Evolutionary conservation across 352 stramenopile species (phyloP).

Genomic region (Phytophthora pinifolia): DNA sequence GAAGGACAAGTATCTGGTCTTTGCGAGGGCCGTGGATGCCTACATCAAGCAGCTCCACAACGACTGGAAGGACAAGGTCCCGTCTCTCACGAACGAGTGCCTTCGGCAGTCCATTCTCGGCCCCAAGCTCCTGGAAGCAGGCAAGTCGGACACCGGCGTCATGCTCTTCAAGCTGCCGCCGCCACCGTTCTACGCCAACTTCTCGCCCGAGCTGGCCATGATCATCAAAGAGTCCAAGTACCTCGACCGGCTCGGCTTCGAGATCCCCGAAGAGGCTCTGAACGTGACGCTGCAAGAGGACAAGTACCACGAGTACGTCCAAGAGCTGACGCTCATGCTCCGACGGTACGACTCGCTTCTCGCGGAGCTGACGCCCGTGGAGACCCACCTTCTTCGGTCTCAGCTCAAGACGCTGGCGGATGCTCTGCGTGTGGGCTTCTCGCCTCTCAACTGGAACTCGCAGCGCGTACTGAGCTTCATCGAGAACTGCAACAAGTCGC

Average conservation of each 20-base stretch:
- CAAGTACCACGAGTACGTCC: conserved; percentile 95
- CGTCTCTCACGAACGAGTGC: conserved; percentile 89
- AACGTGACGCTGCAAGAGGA: conserved; percentile 97
- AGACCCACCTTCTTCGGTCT: conserved; percentile 86
- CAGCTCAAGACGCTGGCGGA: conserved; percentile 91
- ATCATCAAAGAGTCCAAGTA: conserved; percentile 97
- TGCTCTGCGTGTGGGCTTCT: conserved; percentile 89
- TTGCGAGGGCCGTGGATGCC: conserved; percentile 90
- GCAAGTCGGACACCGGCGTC: conserved; percentile 73
- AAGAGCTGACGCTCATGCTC: conserved; percentile 92
- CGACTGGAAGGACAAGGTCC: conserved; percentile 91
- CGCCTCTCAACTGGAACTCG: conserved; percentile 96
- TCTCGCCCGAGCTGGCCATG: conserved; percentile 90
- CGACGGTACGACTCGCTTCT: conserved; percentile 90
- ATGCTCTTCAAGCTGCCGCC: conserved; percentile 85
- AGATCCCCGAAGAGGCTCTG: conserved; percentile 93
- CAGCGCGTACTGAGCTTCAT: conserved; percentile 96
- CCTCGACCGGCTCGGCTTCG: conserved; percentile 94
- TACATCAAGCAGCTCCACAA: conserved; percentile 94
- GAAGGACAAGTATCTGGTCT: conserved; percentile 94
- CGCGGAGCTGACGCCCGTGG: conserved; percentile 82
- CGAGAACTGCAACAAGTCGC: conserved; percentile 90
- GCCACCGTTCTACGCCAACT: conserved; percentile 94
- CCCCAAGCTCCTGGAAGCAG: conserved; percentile 71
- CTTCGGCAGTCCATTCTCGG: conserved; percentile 93